Conservation (phyloP, 352 stramenopile genomes). For the Elongisporangium senticosum region DNA sequence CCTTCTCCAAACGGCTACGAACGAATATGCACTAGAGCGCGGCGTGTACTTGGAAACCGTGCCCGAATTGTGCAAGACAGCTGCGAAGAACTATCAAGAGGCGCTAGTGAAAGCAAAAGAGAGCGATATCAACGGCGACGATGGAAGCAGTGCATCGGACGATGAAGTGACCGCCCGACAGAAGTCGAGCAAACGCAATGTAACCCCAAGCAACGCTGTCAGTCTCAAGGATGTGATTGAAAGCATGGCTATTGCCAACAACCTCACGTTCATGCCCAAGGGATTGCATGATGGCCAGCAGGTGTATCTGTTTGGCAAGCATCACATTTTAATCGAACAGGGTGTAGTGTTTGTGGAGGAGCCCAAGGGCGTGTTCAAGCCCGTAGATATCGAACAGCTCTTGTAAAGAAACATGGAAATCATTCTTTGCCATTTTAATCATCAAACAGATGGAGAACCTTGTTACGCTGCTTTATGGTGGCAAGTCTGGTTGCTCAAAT, state of each 20-base stretch:
- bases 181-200: not conserved
- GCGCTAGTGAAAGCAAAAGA: conserved; percentile 53
- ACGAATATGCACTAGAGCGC: not conserved
- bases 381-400: conserved; percentile 72
- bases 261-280: conserved; percentile 82
- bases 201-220: conserved; percentile 20
- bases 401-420: conserved; percentile 16
- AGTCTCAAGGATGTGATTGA: conserved; percentile 82
- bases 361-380: conserved; percentile 58
- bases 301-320: conserved; percentile 72
- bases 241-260: conserved; percentile 67
- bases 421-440: no score
- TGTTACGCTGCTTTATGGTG: no score
- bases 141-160: conserved; percentile 2
- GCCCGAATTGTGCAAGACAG: conserved; percentile 41
- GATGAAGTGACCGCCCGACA: not conserved
- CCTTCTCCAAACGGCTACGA: conserved; percentile 51
- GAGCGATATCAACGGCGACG: conserved; percentile 12
- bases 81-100: conserved; percentile 67
- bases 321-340: conserved; percentile 83
- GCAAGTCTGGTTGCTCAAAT: no score
- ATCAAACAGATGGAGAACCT: not conserved
- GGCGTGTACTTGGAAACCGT: conserved; percentile 12
- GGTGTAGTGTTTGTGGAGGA: conserved; percentile 74
- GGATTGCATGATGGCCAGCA: conserved; percentile 71